Evolutionary conservation across 371 early-diverging fungal species (phyloP).

Genomic region (Mucor saturninus): DNA sequence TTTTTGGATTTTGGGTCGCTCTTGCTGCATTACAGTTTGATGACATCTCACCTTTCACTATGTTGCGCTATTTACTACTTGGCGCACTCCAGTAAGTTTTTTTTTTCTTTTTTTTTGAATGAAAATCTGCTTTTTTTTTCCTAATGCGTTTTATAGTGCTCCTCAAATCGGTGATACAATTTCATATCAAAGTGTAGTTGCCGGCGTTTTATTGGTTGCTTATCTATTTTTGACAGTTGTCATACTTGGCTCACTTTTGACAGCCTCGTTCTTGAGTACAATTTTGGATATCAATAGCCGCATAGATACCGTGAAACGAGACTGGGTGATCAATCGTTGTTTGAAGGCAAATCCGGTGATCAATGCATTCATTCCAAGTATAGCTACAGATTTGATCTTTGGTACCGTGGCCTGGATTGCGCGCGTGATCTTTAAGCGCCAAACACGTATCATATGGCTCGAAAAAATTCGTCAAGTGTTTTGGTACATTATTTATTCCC

Average conservation of each 20-base stretch:
- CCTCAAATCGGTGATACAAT: constrained; percentile 47
- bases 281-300: constrained; percentile 30
- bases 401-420: constrained; percentile 19
- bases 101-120: background rate
- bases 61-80: constrained; percentile 39
- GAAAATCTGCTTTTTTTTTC: background rate
- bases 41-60: constrained; percentile 30
- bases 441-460: constrained; percentile 19
- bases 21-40: constrained; percentile 45
- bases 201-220: constrained; percentile 35
- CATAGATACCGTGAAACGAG: constrained; percentile 23
- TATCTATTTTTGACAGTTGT: constrained; percentile 44
- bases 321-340: constrained; percentile 27
- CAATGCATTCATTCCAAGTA: constrained; percentile 34
- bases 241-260: constrained; percentile 35
- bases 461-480: constrained; percentile 40
- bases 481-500: constrained; percentile 46
- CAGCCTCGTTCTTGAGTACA: constrained; percentile 45
- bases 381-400: constrained; percentile 36
- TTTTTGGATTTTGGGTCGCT: constrained; percentile 47
- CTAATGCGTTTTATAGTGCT: constrained; percentile 26
- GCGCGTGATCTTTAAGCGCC: constrained; percentile 14
- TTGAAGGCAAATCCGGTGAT: constrained; percentile 17
- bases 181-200: constrained; percentile 38
- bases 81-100: constrained; percentile 55